Conservation (phyloP, 73 alveolate species). For the Symbiodinium pilosum region DNA sequence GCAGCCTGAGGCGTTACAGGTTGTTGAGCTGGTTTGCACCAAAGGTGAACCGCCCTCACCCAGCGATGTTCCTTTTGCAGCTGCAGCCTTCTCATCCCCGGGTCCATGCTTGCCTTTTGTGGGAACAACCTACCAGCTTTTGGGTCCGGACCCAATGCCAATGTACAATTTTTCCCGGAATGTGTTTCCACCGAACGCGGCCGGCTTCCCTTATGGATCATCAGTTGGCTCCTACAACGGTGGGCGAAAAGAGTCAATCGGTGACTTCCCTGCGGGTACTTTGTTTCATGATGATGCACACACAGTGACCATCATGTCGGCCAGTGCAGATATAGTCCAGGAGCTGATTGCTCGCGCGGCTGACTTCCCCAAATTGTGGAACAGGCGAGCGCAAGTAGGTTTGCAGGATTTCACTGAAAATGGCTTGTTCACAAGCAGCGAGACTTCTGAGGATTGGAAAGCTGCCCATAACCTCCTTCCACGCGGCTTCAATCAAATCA, state of each 20-base stretch:
- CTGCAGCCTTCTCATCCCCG: slow-evolving; percentile 11
- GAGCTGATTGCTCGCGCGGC: slow-evolving; percentile 45
- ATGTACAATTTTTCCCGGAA: slow-evolving; percentile 30
- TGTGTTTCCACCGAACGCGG: slow-evolving; percentile 27
- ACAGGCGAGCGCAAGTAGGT: slow-evolving; percentile 39
- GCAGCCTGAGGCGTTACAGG: slow-evolving; percentile 52
- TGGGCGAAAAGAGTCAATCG: not conserved
- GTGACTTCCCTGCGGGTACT: slow-evolving; percentile 15
- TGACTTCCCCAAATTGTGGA: slow-evolving; percentile 74
- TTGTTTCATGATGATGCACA: slow-evolving; percentile 34
- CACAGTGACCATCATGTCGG: slow-evolving; percentile 21
- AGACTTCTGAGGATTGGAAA: slow-evolving; percentile 85
- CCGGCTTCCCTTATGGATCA: slow-evolving; percentile 35
- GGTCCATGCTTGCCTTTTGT: slow-evolving; percentile 21
- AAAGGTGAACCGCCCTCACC: slow-evolving; percentile 16
- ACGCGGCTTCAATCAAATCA: slow-evolving; percentile 74
- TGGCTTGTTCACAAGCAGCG: slow-evolving; percentile 72
- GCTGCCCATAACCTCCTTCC: slow-evolving; percentile 59
- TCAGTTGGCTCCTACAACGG: slow-evolving; percentile 58
- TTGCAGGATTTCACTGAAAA: slow-evolving; percentile 88
- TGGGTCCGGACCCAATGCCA: slow-evolving; percentile 43
- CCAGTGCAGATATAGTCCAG: slow-evolving; percentile 30
- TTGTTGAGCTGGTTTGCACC: slow-evolving; percentile 57
- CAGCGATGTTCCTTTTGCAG: slow-evolving; percentile 27
- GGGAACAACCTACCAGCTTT: slow-evolving; percentile 20